These are phyloP conservation scores for Penicillium longicatenatum DNA, from an alignment of 495 filamentous ascomycete genomes.

Conservation along the genomic window DNA sequence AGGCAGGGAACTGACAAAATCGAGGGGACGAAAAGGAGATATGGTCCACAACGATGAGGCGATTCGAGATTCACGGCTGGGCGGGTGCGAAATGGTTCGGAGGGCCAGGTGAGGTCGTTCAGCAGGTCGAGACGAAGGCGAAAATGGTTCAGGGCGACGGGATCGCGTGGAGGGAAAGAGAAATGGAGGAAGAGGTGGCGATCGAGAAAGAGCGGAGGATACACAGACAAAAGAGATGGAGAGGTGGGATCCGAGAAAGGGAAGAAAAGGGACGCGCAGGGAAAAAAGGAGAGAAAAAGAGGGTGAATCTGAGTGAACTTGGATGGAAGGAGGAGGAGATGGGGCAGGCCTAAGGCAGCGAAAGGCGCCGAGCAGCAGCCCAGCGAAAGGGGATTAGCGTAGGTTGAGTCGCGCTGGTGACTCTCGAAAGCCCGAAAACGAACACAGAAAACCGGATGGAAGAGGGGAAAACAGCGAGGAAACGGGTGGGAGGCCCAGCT, in stretches of 20 bases:
- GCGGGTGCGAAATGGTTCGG: constrained; percentile 25
- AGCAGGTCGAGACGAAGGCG: constrained; percentile 31
- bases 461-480: constrained; percentile 4
- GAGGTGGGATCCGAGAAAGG: constrained; percentile 27
- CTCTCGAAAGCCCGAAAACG: constrained; percentile 19
- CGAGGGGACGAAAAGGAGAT: constrained; percentile 4
- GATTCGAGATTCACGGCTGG: constrained; percentile 21
- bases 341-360: constrained; percentile 32
- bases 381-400: constrained; percentile 26
- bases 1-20: constrained; percentile 4
- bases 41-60: constrained; percentile 4
- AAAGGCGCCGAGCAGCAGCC: constrained; percentile 22
- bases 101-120: constrained; percentile 22
- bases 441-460: constrained; percentile 7
- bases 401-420: constrained; percentile 14
- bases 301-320: constrained; percentile 22
- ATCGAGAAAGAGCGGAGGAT: constrained; percentile 28
- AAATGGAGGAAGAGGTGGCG: constrained; percentile 22
- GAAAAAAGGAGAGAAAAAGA: constrained; percentile 37
- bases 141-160: constrained; percentile 30
- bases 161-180: constrained; percentile 40
- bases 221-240: constrained; percentile 26
- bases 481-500: not conserved
- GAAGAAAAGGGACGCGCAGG: constrained; percentile 32
- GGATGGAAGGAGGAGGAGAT: constrained; percentile 32